A percentile compares a stretch with the other conserved stretches of the same genome.
Evolutionary conservation across 2,329 filamentous ascomycete species (phyloP).

Genomic region (Microcyclospora pomicola): DNA sequence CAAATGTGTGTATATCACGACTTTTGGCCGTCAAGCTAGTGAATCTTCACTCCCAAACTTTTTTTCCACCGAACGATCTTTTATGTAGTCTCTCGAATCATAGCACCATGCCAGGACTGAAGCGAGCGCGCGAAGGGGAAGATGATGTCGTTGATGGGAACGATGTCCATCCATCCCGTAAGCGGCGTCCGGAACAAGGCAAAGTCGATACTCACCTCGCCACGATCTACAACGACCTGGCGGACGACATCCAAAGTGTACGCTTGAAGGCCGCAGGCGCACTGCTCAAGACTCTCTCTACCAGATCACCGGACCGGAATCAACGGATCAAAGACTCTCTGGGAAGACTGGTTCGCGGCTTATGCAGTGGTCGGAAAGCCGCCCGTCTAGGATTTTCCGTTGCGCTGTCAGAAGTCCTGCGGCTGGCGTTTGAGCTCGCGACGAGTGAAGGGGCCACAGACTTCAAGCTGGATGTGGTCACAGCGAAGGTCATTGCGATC

Average conservation of each 20-base stretch:
- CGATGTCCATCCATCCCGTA: conserved; percentile 18
- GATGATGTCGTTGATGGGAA: conserved; percentile 6
- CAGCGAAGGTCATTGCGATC: conserved; percentile 39
- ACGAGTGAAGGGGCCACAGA: conserved; percentile 2
- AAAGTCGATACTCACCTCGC: conserved; percentile 30
- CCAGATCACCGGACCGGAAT: conserved; percentile 23
- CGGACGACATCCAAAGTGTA: conserved; percentile 31
- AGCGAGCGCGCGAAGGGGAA: conserved; percentile 11
- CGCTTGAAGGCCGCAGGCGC: conserved; percentile 33
- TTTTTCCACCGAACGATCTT: no score
- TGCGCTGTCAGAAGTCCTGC: conserved; percentile 68
- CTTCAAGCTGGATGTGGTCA: conserved; percentile 25
- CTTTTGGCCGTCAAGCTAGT: background rate
- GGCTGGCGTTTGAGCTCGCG: conserved; percentile 41
- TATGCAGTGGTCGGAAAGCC: conserved; percentile 80
- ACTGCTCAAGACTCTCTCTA: conserved; percentile 29
- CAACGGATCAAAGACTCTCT: conserved; percentile 28
- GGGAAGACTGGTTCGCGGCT: conserved; percentile 58
- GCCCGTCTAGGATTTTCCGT: conserved; percentile 81
- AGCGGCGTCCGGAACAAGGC: conserved; percentile 22
- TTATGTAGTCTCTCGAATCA: no score
- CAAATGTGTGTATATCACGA: no score
- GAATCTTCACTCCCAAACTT: background rate
- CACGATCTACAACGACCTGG: conserved; percentile 33
- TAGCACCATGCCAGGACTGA: conserved; percentile 11